Evolutionary conservation across 2,329 filamentous ascomycete species (phyloP).

Genomic region (Arthrobotrys entomopaga): DNA sequence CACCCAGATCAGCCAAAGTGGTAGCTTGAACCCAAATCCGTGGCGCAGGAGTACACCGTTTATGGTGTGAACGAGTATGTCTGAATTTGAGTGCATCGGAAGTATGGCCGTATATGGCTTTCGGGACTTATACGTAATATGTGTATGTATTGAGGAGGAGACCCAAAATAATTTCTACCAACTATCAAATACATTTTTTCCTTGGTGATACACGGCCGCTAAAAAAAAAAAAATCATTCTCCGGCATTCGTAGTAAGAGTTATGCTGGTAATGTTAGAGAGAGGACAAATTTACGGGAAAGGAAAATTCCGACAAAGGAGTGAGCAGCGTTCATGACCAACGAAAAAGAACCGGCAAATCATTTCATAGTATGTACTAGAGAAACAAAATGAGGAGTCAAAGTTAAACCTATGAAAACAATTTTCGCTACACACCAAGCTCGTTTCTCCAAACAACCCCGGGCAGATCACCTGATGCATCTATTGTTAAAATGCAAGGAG

Average conservation of each 20-base stretch:
- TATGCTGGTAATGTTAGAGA: conserved; percentile 6
- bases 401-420: conserved; percentile 8
- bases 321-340: conserved; percentile 30
- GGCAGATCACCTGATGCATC: conserved; percentile 5
- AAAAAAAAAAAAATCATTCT: conserved; percentile 27
- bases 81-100: no score
- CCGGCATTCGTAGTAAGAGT: conserved; percentile 21
- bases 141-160: no score
- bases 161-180: no score
- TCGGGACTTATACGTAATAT: no score
- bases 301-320: conserved; percentile 23
- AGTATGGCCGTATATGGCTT: no score
- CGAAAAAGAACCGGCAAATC: conserved; percentile 8
- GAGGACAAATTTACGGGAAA: not conserved
- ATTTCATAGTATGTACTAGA: conserved; percentile 46
- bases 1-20: conserved; percentile 2
- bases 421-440: conserved; percentile 24
- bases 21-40: no score
- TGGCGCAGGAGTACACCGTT: no score
- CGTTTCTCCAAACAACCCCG: conserved; percentile 18
- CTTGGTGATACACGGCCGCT: conserved; percentile 46
- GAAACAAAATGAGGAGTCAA: conserved; percentile 25
- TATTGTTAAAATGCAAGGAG: conserved; percentile 8
- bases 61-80: no score
- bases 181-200: conserved; percentile 34